phyloP scores from a whole-genome alignment of 2,329 filamentous ascomycete species.

The Leptosphaerulina australis region DNA sequence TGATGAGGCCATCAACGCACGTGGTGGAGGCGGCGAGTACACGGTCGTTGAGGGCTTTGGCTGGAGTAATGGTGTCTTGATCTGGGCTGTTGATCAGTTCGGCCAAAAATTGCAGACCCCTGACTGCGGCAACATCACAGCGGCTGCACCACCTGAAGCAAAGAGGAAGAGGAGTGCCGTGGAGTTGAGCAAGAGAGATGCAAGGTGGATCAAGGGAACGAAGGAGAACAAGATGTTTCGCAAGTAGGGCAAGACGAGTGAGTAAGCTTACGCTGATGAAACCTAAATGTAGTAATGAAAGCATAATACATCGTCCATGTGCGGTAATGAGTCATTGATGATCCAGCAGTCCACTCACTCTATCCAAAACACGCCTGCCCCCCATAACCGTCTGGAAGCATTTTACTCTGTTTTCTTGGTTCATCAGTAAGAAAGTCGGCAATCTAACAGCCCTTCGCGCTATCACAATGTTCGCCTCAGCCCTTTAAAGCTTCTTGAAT shows the following conservation, averaged over 20 bases:
- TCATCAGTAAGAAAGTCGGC: constrained; percentile 64
- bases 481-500: too few species aligned
- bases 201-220: constrained; percentile 41
- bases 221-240: constrained; percentile 17
- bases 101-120: constrained; percentile 61
- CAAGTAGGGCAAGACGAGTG: background rate
- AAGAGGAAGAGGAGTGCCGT: constrained; percentile 42
- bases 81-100: constrained; percentile 70
- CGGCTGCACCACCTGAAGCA: constrained; percentile 28
- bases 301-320: too few species aligned
- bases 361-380: constrained; percentile 59
- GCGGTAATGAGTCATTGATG: constrained; percentile 53
- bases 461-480: too few species aligned
- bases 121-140: constrained; percentile 49
- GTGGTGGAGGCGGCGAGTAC: constrained; percentile 71
- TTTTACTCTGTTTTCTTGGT: constrained; percentile 54
- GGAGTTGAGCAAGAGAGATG: constrained; percentile 38
- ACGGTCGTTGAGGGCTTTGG: constrained; percentile 73
- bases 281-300: background rate
- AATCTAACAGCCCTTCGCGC: constrained; percentile 53
- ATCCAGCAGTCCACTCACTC: constrained; percentile 61
- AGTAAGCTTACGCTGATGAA: background rate
- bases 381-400: constrained; percentile 62
- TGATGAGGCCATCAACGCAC: constrained; percentile 64
- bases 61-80: constrained; percentile 72